Evolutionary conservation across 495 filamentous ascomycete species (phyloP), one percentile per base, ranked within the genome.

Genomic region (Saxophila tyrrhenica): DNA sequence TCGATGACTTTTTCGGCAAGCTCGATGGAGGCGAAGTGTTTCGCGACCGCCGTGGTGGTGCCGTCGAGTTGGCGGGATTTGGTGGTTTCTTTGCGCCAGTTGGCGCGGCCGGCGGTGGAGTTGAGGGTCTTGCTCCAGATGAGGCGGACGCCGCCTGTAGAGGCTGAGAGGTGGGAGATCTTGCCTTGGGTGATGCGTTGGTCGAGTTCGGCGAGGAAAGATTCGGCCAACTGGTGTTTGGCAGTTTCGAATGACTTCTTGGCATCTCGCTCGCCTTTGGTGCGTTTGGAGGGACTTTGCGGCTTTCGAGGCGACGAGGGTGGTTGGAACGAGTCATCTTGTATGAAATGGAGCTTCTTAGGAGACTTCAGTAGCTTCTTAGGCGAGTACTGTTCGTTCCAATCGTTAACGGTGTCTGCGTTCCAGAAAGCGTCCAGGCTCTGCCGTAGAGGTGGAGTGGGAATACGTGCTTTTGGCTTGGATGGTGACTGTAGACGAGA

Each of bases 41-140:
- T 72, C 54, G 72, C 58, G 15, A 51, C 50, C 16, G 29, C 44
- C 24, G 41, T 42, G n/a, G 35, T 45, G 20, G 62, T 60, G n/a
- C 65, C 64, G 54, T 62, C 62, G 13, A 43, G 41, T 10, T 60
- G 56, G 32, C 58, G 57, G 16, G 65, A 64, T 51, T 66, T 71
- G 3, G 78, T 63, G 20, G 71, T 75, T 62, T 84, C 82, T 20
- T 77, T 75, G 57, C 76, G 83, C 88, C 88, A 95, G 58, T 79
- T 83, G 21, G 91, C 91, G 25, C 86, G 78, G 0, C 92, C 92
- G 25, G 92, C 92, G 1, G 92, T 97, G 2, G 82, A 87, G 49
- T 81, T 81, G 24, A 98, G 79, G 16, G 78, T 90, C 55, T 89
- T 90, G 61, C 76, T 85, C 92, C 92, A 98, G 39, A 77, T 65